Evolutionary conservation across 225 moss, liverwort and hornwort species (phyloP), one percentile per base, ranked within the genome.

Genomic region (Anthoceros angustus): DNA sequence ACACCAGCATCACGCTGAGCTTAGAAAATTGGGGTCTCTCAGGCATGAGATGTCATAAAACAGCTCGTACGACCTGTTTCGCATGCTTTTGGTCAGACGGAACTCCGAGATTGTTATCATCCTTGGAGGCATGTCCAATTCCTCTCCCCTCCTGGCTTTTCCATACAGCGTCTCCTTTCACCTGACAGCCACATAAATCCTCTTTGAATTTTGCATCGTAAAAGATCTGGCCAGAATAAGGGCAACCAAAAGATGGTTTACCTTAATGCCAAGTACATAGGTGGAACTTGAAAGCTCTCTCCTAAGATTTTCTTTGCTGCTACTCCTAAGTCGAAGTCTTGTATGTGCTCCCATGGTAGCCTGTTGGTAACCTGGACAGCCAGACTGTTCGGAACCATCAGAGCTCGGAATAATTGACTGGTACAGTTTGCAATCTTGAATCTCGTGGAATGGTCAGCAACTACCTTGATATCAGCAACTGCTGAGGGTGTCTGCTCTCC

Each of bases 121-220:
- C 70, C 91, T 81, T 39, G 92, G 69, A 55, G 83, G 82, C 64
- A 98, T 69, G 39, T 69, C 66, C 65, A 98, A 78, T 70, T 83
- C 75, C 76, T 92, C 88, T 73, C 92, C 91, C 72, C 88, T 83
- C 72, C 95, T 87, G 39, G 95, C 91, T 77, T 91, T 98, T 41
- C 69, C 63, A 39, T 92, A 92, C 2, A 92, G 76, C 68, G 74
- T 98, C 91, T 71, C 95, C 95, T 49, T 83, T 79, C 64, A 92
- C 74, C 95, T 88, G 62, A 42, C 7, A 42, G 50, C 23, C 26
- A 23, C 5, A 65, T 39, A 11, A 41, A 20, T 32, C 4, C 62
- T 8, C 25, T 66, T 65, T 42, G 62, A 20, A 64, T 32, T 42
- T 21, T 1, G 61, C 65, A 71, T 24, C 7, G 46, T 43, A 16